Evolutionary conservation across 306 rosid genomes (phyloP), one percentile per base, ranked within the genome.

Genomic region (Vigna nakashimae): DNA sequence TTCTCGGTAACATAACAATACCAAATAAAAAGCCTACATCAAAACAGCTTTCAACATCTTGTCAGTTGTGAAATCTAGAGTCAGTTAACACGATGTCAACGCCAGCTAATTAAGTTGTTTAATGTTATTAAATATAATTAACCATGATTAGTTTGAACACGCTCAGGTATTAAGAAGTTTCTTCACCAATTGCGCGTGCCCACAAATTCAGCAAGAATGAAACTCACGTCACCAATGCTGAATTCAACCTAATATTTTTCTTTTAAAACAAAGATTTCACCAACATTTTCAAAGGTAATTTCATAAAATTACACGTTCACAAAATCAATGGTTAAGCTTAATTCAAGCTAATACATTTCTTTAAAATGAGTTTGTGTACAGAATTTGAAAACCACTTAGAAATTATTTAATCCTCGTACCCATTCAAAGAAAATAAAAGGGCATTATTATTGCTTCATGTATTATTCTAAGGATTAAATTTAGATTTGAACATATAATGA

Each of bases 131-230:
- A 32, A 32, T 32, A 32, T 32, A 32, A 32, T 34, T 34, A 30
- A 6, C 38, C 38, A 34, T 30, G 5, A 30, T 30, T 30, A 34
- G 38, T 34, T 34, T 34, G 38, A 34, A 34, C 38, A 34, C 60
- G 56, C 58, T 55, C 83, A 24, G 13, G 16, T 5, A 40, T 17
- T 53, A 42, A 64, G 60, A 77, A 46, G 43, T 6, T 30, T 57
- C 40, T 30, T 57, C 40, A 28, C 6, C 7, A 34, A 6, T 34
- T 28, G 40, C 46, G 69, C 40, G 6, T 43, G 8, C 49, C 12
- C 4, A 28, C 77, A 71, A 59, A 69, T 46, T 69, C 34, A 32
- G 59, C 15, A 1, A 42, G 18, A 28, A 18, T 43, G 2, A 66
- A 53, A 15, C 57, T 30, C 69, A 22, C 57, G 9, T 65, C 69